Base-by-base conservation (phyloP, 805 yeast species). In the Candida sonorensis region DNA sequence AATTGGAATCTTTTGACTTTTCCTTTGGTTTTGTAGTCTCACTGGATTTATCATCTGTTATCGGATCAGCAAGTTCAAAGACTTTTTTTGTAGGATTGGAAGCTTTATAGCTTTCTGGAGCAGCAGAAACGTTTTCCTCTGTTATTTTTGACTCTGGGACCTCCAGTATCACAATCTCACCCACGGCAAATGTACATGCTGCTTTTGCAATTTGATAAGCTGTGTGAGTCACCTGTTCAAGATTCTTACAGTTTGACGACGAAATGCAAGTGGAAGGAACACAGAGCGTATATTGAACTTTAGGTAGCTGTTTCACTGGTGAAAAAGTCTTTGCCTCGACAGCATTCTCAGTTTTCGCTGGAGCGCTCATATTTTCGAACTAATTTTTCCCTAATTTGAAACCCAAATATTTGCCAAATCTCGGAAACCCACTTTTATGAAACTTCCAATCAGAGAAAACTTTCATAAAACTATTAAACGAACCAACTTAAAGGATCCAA, bases 201-300 rank as follows among this genome's bases (percentile, higher is more conserved):
- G 78, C 75, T 46, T 81, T 75, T 10, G 95, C 88, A 11, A 88
- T 67, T 54, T 86, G 94, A 47, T 87, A 82, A 1, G 82, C 76
- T 1, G 75, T 65, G 36, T 72, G 64, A 0, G 94, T 86, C 10
- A 75, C 77, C 51, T 86, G 95, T 40, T 79, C 79, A 30, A 84
- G 59, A 42, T 78, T 79, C 23, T 57, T 59, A 29, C 90, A 81
- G 46, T 76, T 72, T 5, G 72, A 48, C 1, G 42, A 39, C 2
- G 73, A 64, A 10, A 86, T 67, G 12, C 77, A 63, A 1, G 78
- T 66, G 1, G 90, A 74, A 2, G 95, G 94, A 21, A 86, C 66
- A 50, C 94, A 84, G 3, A 86, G 45, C 1, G 86, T 67, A 39
- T 69, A 69, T 45, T 66, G 67, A n/a, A 33, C 35, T 13, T 18